These are phyloP conservation scores for Pseudognaphalium luteoalbum DNA, from an alignment of 129 eudicot species.

Conservation along the genomic window DNA sequence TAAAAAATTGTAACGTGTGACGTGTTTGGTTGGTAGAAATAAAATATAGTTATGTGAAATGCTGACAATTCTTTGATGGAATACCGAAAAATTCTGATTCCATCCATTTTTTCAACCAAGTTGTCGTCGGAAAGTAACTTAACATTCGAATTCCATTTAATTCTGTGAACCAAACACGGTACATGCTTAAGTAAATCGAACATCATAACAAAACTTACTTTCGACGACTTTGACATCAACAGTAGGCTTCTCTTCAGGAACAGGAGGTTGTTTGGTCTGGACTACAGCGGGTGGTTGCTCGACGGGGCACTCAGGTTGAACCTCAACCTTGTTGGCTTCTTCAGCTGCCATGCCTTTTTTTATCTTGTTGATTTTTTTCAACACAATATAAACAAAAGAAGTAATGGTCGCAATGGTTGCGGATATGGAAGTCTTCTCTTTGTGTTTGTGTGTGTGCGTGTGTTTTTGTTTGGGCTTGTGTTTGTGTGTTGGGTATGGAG, in stretches of 20 bases:
- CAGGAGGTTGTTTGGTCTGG: slow-evolving; percentile 45
- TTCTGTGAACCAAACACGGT: background rate
- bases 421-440: background rate
- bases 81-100: too few relatives aligned
- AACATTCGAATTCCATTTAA: background rate
- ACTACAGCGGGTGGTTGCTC: slow-evolving; percentile 37
- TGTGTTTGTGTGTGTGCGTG: slow-evolving; percentile 1
- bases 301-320: slow-evolving; percentile 37
- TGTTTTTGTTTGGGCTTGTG: background rate
- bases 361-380: slow-evolving; percentile 3
- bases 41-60: too few relatives aligned
- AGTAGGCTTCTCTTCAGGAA: slow-evolving; percentile 48
- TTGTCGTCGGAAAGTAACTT: too few relatives aligned
- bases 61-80: too few relatives aligned
- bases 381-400: background rate
- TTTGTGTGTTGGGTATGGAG: slow-evolving; percentile 1
- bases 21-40: background rate
- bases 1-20: background rate
- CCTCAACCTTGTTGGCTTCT: slow-evolving; percentile 57
- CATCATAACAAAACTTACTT: slow-evolving; percentile 40
- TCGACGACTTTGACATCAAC: slow-evolving; percentile 56
- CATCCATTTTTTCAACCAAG: too few relatives aligned
- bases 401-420: background rate
- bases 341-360: slow-evolving; percentile 52
- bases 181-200: background rate